Percentiles rank a stretch among this genome's conserved stretches.
These are phyloP conservation scores for Rhizophlyctis rosea DNA, from an alignment of 192 early-diverging fungal species.

Conservation along the genomic window DNA sequence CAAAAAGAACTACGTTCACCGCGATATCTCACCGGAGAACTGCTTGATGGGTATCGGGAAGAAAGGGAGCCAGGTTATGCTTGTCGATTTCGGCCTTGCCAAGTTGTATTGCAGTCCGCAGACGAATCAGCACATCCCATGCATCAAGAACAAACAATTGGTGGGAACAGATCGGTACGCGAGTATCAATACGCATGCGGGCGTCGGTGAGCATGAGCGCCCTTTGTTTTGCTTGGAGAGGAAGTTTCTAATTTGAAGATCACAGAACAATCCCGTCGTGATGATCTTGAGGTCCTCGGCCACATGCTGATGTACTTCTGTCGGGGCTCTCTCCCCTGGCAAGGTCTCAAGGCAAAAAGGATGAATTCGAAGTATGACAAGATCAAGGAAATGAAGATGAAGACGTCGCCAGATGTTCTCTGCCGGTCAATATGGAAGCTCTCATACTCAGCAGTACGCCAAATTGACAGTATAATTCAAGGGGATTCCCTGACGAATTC, in stretches of 20 bases:
- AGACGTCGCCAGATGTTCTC: constrained; percentile 56
- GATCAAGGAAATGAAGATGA: constrained; percentile 73
- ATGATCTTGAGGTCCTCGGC: constrained; percentile 62
- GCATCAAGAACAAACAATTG: constrained; percentile 64
- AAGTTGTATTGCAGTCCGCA: constrained; percentile 63
- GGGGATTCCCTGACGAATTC: constrained; percentile 62
- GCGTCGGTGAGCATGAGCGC: constrained; percentile 17
- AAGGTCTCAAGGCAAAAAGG: constrained; percentile 60
- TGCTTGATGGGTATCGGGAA: constrained; percentile 63
- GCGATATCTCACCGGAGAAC: constrained; percentile 64
- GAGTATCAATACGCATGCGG: constrained; percentile 60
- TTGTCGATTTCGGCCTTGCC: constrained; percentile 65
- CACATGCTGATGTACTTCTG: constrained; percentile 67
- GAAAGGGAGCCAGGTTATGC: constrained; percentile 62
- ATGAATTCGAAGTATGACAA: constrained; percentile 69
- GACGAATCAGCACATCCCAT: constrained; percentile 63
- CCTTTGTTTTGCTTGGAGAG: constrained; percentile 2
- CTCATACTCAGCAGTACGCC: background rate
- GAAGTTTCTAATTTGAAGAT: background rate
- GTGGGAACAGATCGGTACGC: constrained; percentile 63
- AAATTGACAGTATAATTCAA: constrained; percentile 15
- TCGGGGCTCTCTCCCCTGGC: constrained; percentile 61
- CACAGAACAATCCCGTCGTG: constrained; percentile 62
- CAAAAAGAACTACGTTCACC: constrained; percentile 65
- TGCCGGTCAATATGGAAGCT: constrained; percentile 31